Evolutionary conservation across 495 filamentous ascomycete species (phyloP).

Genomic region (Aspergillus saccharolyticus): DNA sequence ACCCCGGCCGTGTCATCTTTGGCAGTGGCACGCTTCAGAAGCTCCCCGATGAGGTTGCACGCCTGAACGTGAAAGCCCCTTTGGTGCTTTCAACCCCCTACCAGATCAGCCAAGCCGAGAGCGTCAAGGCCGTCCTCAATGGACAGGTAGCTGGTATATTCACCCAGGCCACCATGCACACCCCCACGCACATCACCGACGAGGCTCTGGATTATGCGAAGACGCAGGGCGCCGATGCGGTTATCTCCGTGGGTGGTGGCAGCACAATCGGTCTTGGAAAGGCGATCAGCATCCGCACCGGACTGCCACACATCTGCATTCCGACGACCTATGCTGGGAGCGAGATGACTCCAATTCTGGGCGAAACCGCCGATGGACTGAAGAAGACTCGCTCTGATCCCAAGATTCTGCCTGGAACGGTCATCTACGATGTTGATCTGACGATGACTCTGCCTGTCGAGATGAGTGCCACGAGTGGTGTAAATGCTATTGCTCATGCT

Average conservation of each 20-base stretch:
- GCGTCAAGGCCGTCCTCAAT: slow-evolving; percentile 44
- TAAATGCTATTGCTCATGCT: slow-evolving; percentile 68
- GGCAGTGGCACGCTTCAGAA: slow-evolving; percentile 56
- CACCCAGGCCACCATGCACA: slow-evolving; percentile 64
- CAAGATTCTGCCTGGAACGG: slow-evolving; percentile 59
- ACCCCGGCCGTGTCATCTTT: slow-evolving; percentile 57
- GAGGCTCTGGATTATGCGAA: slow-evolving; percentile 52
- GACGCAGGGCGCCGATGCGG: slow-evolving; percentile 43
- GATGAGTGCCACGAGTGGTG: slow-evolving; percentile 59
- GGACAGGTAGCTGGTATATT: slow-evolving; percentile 54
- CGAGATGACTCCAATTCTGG: slow-evolving; percentile 65
- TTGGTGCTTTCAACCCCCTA: slow-evolving; percentile 56
- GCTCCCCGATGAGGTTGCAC: slow-evolving; percentile 54
- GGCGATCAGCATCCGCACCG: slow-evolving; percentile 60
- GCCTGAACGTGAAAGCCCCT: slow-evolving; percentile 50
- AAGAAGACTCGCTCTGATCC: slow-evolving; percentile 63
- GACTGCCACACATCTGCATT: slow-evolving; percentile 59
- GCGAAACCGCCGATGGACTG: slow-evolving; percentile 58
- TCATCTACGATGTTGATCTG: slow-evolving; percentile 66
- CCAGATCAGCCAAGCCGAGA: slow-evolving; percentile 49
- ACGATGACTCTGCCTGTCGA: slow-evolving; percentile 58
- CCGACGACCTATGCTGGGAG: slow-evolving; percentile 67
- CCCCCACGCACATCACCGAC: slow-evolving; percentile 57
- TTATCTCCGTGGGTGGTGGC: slow-evolving; percentile 61
- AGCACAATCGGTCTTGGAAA: slow-evolving; percentile 64